These are phyloP conservation scores for Coemansia sp. DNA, from an alignment of 192 early-diverging fungal genomes.

Conservation along the genomic window DNA sequence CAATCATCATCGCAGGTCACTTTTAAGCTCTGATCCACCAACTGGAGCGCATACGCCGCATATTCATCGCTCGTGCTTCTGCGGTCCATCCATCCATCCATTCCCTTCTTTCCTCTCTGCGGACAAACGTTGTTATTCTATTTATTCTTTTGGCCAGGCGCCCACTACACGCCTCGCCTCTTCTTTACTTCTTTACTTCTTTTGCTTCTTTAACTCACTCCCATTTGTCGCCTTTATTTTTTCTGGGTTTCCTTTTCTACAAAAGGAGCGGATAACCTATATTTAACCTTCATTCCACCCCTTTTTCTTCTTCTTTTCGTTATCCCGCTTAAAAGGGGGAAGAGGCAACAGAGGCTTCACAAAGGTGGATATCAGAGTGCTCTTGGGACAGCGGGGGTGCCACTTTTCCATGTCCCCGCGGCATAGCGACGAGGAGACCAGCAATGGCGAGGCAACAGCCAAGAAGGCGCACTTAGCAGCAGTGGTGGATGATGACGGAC, in stretches of 20 bases:
- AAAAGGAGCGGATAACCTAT: conserved; percentile 1
- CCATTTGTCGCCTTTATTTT: not conserved
- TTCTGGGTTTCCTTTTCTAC: not conserved
- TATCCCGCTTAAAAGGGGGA: not conserved
- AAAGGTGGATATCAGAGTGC: conserved; percentile 54
- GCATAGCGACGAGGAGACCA: not conserved
- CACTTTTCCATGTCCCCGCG: conserved; percentile 1
- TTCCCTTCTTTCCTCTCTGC: not conserved
- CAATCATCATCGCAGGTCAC: not conserved
- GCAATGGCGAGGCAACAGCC: not conserved
- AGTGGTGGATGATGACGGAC: not conserved
- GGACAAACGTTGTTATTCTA: not conserved
- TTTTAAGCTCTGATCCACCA: conserved; percentile 11
- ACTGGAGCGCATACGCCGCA: conserved; percentile 1
- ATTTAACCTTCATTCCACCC: conserved; percentile 5
- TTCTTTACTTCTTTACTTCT: conserved; percentile 4
- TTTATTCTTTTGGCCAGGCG: not conserved
- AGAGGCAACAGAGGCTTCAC: not conserved
- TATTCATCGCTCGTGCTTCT: not conserved
- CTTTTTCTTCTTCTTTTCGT: not conserved
- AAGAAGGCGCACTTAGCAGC: not conserved
- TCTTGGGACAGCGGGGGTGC: conserved; percentile 14
- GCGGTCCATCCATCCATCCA: not conserved
- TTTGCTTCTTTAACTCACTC: not conserved
- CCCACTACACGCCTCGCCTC: not conserved